A percentile compares a stretch with the other conserved stretches of the same genome.
Evolutionary conservation across 2,329 filamentous ascomycete species (phyloP).

Genomic region (Scopulariopsis brevicaulis): DNA sequence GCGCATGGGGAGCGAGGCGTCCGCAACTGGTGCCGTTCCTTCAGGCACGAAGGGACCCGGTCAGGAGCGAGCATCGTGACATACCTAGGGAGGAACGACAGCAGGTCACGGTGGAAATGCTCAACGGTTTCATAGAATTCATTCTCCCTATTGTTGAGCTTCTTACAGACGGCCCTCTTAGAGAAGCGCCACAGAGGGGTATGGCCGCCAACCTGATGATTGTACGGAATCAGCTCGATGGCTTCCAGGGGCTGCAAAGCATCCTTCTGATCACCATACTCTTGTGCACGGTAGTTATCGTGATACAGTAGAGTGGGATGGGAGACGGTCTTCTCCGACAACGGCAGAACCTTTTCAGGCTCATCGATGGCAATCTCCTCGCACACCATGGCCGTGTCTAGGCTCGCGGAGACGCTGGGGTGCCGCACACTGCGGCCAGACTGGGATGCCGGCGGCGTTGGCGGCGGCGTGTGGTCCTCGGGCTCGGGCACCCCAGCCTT

Average conservation of each 20-base stretch:
- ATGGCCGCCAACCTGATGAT: slow-evolving; percentile 94
- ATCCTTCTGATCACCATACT: slow-evolving; percentile 6
- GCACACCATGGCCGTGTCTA: background rate
- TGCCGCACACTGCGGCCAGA: slow-evolving; percentile 1
- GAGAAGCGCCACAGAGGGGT: slow-evolving; percentile 96
- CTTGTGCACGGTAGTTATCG: background rate
- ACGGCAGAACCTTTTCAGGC: background rate
- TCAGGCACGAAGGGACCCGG: background rate
- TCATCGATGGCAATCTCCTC: background rate
- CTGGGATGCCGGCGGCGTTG: slow-evolving; percentile 5
- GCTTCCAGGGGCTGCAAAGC: slow-evolving; percentile 63
- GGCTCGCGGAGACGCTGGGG: background rate
- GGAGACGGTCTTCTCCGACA: background rate
- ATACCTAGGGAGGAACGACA: slow-evolving; percentile 82
- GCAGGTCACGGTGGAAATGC: slow-evolving; percentile 74
- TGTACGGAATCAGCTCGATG: slow-evolving; percentile 92
- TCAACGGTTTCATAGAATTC: slow-evolving; percentile 98
- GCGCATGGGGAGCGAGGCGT: background rate
- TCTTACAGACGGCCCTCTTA: slow-evolving; percentile 89
- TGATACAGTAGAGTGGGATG: background rate
- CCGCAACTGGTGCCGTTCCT: background rate
- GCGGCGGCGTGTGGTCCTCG: slow-evolving; percentile 14
- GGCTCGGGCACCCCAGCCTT: slow-evolving; percentile 40
- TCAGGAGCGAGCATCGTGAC: slow-evolving; percentile 15
- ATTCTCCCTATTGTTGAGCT: slow-evolving; percentile 95